A percentile compares a stretch with the other conserved stretches of the same genome.
Conservation (phyloP, 139 green algal genomes). For the Coccomyxa sp. region DNA sequence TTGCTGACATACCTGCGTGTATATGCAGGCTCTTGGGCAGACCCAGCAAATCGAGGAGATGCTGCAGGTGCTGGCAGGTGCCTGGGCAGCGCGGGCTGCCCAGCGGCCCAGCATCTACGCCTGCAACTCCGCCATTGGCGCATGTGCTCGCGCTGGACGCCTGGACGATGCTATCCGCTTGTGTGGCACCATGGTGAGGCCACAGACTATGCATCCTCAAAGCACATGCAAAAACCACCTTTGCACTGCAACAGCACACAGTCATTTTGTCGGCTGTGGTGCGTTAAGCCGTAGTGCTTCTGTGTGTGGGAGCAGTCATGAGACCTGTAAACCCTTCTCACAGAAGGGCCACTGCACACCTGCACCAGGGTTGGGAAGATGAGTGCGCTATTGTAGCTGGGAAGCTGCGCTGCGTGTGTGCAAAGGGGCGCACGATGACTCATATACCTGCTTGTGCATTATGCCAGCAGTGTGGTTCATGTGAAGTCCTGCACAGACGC, state of each 20-base stretch:
- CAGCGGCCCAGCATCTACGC: constrained; percentile 5
- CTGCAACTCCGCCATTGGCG: constrained; percentile 11
- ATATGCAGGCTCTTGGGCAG: constrained; percentile 9
- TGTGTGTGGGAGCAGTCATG: not conserved
- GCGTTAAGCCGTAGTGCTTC: not conserved
- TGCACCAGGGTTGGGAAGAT: too few species aligned
- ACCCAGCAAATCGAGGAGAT: constrained; percentile 3
- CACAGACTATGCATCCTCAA: too few species aligned
- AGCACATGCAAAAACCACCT: too few species aligned
- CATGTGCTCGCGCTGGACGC: not conserved
- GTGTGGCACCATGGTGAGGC: constrained; percentile 4
- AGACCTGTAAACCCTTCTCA: not conserved
- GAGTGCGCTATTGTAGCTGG: too few species aligned
- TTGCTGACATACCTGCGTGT: not conserved
- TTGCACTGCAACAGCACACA: too few species aligned
- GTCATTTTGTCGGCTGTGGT: not conserved
- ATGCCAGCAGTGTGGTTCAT: not conserved
- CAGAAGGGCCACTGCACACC: not conserved
- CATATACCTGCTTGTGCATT: not conserved
- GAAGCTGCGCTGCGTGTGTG: too few species aligned
- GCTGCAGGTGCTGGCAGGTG: not conserved
- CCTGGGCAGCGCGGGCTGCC: not conserved
- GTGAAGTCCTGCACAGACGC: not conserved
- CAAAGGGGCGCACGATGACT: too few species aligned
- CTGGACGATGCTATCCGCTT: not conserved